Conservation (phyloP, 2,329 filamentous ascomycete species). For the Ophiosphaerella korrae region DNA sequence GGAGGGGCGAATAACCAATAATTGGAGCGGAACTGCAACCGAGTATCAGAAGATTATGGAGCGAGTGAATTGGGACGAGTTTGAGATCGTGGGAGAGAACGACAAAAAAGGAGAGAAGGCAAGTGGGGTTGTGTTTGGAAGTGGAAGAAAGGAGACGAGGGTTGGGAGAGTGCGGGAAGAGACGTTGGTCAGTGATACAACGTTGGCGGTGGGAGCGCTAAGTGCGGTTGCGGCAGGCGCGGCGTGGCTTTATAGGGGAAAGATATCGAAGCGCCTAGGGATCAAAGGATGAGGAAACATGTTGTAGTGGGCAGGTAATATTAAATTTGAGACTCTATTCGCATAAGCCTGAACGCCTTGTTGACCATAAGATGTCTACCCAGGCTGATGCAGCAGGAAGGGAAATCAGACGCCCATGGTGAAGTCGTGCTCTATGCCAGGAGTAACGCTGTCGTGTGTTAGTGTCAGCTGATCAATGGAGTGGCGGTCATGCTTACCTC, state of each 20-base stretch:
- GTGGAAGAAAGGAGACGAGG: conserved; percentile 40
- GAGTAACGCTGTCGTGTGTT: conserved; percentile 80
- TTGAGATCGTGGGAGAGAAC: conserved; percentile 32
- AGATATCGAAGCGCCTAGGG: conserved; percentile 18
- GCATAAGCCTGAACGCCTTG: not conserved
- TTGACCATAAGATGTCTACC: not conserved
- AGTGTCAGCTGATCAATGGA: conserved; percentile 55
- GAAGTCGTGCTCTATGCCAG: conserved; percentile 96
- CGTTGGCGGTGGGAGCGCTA: conserved; percentile 43
- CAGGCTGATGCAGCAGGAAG: not conserved
- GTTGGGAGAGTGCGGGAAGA: conserved; percentile 55
- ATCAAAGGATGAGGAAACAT: conserved; percentile 1
- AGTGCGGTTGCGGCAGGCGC: conserved; percentile 45
- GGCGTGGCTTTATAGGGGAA: conserved; percentile 31
- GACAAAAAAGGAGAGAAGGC: conserved; percentile 24
- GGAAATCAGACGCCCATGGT: conserved; percentile 82
- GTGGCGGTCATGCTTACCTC: conserved; percentile 35
- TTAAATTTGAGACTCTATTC: not conserved
- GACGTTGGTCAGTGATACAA: conserved; percentile 47
- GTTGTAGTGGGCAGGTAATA: not conserved
- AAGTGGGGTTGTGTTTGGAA: conserved; percentile 38
- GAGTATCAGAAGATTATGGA: conserved; percentile 59
- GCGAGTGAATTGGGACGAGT: conserved; percentile 54
- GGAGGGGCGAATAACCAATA: conserved; percentile 61
- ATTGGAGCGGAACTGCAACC: conserved; percentile 60